Percentiles rank a stretch among this genome's conserved stretches.
Evolutionary conservation across 768 basidiomycete species (phyloP).

Genomic region (Rhizopogon vulgaris): DNA sequence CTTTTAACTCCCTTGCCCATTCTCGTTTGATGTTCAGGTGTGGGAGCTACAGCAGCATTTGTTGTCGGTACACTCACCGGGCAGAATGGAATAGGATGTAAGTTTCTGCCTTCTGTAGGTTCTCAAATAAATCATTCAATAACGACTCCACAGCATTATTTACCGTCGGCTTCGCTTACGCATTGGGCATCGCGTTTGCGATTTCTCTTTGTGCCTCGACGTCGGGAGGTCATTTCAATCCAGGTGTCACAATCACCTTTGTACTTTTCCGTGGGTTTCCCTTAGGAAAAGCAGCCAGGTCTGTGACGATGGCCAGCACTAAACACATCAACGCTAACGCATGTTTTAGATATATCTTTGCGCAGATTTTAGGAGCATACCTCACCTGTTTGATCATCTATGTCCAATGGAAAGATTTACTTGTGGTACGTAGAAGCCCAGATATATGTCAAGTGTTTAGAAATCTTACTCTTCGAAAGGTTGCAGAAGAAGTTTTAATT

Average conservation of each 20-base stretch:
- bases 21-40: constrained; percentile 27
- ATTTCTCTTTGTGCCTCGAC: constrained; percentile 44
- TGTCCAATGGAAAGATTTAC: constrained; percentile 50
- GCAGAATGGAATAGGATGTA: constrained; percentile 42
- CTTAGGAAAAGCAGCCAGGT: constrained; percentile 44
- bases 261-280: constrained; percentile 53
- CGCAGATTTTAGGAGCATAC: constrained; percentile 63
- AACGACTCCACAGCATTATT: constrained; percentile 36
- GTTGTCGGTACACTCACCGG: constrained; percentile 41
- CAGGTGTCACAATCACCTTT: constrained; percentile 50
- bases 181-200: constrained; percentile 55
- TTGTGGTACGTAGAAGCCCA: constrained; percentile 31
- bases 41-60: constrained; percentile 49
- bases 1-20: background rate
- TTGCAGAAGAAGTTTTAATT: constrained; percentile 24
- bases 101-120: constrained; percentile 16
- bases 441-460: constrained; percentile 17
- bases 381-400: constrained; percentile 57
- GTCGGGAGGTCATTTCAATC: constrained; percentile 64
- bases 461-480: constrained; percentile 20
- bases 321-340: constrained; percentile 5
- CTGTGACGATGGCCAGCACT: constrained; percentile 11
- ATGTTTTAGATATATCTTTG: constrained; percentile 50
- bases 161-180: constrained; percentile 54
- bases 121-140: background rate